Evolutionary conservation across 352 stramenopile species (phyloP).

Genomic region (Thraustotheca clavata): DNA sequence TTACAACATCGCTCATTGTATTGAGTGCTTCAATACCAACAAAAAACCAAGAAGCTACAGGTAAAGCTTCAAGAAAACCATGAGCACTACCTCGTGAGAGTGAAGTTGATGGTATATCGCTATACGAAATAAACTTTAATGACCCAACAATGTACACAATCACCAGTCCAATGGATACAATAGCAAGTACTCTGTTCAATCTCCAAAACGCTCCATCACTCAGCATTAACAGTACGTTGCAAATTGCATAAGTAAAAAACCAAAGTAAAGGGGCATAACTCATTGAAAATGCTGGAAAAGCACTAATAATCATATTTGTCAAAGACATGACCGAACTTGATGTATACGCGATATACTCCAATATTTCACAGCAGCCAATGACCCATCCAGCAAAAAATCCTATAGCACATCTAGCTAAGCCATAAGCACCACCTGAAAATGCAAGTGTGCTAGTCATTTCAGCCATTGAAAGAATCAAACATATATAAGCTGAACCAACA

Average conservation of each 20-base stretch:
- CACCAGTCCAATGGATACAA: constrained; percentile 29
- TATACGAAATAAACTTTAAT: constrained; percentile 27
- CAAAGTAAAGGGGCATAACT: constrained; percentile 28
- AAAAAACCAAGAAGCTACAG: constrained; percentile 37
- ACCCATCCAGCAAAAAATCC: constrained; percentile 38
- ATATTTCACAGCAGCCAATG: constrained; percentile 41
- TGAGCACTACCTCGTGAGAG: neutral
- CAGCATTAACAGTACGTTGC: neutral
- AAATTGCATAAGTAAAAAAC: constrained; percentile 29
- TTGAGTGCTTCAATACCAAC: constrained; percentile 36
- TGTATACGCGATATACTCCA: constrained; percentile 43
- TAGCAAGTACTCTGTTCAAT: constrained; percentile 31
- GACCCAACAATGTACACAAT: constrained; percentile 32
- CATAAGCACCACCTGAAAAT: constrained; percentile 38
- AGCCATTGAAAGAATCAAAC: constrained; percentile 33
- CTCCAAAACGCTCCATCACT: constrained; percentile 33
- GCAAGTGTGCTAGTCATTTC: constrained; percentile 38
- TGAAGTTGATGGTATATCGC: constrained; percentile 21
- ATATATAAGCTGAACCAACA: constrained; percentile 32
- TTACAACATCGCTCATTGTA: constrained; percentile 22
- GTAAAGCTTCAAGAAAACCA: constrained; percentile 31
- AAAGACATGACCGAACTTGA: constrained; percentile 29
- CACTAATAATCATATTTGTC: constrained; percentile 28
- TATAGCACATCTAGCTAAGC: constrained; percentile 31
- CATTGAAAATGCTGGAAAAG: constrained; percentile 27